phyloP scores from a whole-genome alignment of 805 yeast genomes.

The Saccharomycopsis sp. region DNA sequence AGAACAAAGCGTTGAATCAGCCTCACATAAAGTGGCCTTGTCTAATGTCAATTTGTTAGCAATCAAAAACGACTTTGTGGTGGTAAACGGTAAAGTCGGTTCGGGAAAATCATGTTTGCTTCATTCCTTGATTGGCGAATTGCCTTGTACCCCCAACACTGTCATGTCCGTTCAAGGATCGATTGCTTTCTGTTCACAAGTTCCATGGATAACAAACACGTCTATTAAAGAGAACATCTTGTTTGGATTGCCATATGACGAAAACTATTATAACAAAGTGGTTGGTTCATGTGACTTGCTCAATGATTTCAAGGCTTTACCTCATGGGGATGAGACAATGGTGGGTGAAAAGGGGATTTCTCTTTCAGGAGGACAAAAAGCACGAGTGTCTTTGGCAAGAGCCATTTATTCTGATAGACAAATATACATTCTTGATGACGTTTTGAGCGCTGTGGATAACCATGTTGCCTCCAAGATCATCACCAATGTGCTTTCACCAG shows the following conservation, averaged over 20 bases:
- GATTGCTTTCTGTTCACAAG: slow-evolving; percentile 54
- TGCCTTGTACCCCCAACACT: slow-evolving; percentile 26
- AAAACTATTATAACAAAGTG: slow-evolving; percentile 32
- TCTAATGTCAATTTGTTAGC: slow-evolving; percentile 40
- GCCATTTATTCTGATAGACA: slow-evolving; percentile 57
- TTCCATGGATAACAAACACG: slow-evolving; percentile 44
- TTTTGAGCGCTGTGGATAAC: slow-evolving; percentile 63
- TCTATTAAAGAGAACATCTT: slow-evolving; percentile 42
- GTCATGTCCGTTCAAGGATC: slow-evolving; percentile 28
- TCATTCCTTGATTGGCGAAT: slow-evolving; percentile 45
- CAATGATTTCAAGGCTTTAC: slow-evolving; percentile 37
- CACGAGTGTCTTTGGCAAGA: slow-evolving; percentile 55
- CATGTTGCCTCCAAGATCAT: slow-evolving; percentile 52
- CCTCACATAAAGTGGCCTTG: slow-evolving; percentile 33
- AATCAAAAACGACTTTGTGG: slow-evolving; percentile 40
- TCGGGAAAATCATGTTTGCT: slow-evolving; percentile 55
- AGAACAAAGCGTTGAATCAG: background rate
- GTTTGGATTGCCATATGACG: slow-evolving; percentile 40
- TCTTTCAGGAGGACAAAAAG: slow-evolving; percentile 61
- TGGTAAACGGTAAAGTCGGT: slow-evolving; percentile 60
- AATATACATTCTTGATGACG: slow-evolving; percentile 52
- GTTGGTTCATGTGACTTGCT: slow-evolving; percentile 40
- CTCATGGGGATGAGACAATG: slow-evolving; percentile 64
- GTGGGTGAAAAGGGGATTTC: slow-evolving; percentile 97
- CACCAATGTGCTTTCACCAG: slow-evolving; percentile 36